phyloP scores from a whole-genome alignment of 805 yeast genomes.

The Diddensiella transvaalensis region DNA sequence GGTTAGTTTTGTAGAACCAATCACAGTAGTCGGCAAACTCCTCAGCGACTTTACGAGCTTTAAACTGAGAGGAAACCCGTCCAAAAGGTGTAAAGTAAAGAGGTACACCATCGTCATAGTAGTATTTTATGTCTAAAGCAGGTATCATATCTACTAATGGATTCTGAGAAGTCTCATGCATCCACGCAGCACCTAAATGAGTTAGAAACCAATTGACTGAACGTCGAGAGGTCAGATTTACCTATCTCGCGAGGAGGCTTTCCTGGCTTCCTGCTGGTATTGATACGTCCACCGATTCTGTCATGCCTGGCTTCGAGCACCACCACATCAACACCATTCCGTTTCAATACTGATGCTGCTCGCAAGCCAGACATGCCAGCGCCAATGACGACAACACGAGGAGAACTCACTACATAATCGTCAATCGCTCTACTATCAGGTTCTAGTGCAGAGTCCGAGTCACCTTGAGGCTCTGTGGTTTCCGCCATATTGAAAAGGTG shows the following conservation, averaged over 20 bases:
- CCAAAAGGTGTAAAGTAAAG: slow-evolving; percentile 23
- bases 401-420: not conserved
- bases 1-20: slow-evolving; percentile 23
- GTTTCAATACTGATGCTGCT: slow-evolving; percentile 55
- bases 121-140: slow-evolving; percentile 20
- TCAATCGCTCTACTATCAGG: not conserved
- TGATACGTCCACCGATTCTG: slow-evolving; percentile 67
- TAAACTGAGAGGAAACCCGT: slow-evolving; percentile 21
- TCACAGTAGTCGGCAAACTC: slow-evolving; percentile 24
- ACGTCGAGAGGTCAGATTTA: slow-evolving; percentile 1
- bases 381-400: slow-evolving; percentile 44
- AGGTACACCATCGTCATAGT: slow-evolving; percentile 25
- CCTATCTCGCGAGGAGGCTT: slow-evolving; percentile 47
- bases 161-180: slow-evolving; percentile 72
- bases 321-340: slow-evolving; percentile 45
- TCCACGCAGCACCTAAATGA: slow-evolving; percentile 72
- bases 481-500: not conserved
- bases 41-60: slow-evolving; percentile 26
- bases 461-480: not conserved
- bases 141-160: slow-evolving; percentile 43
- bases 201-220: not conserved
- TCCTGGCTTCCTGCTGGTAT: slow-evolving; percentile 41
- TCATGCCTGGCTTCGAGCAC: slow-evolving; percentile 60
- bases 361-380: slow-evolving; percentile 78
- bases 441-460: not conserved